A percentile compares a stretch with the other conserved stretches of the same genome.
Conservation (phyloP, 2,329 filamentous ascomycete species). For the Dactylellina haptotyla region DNA sequence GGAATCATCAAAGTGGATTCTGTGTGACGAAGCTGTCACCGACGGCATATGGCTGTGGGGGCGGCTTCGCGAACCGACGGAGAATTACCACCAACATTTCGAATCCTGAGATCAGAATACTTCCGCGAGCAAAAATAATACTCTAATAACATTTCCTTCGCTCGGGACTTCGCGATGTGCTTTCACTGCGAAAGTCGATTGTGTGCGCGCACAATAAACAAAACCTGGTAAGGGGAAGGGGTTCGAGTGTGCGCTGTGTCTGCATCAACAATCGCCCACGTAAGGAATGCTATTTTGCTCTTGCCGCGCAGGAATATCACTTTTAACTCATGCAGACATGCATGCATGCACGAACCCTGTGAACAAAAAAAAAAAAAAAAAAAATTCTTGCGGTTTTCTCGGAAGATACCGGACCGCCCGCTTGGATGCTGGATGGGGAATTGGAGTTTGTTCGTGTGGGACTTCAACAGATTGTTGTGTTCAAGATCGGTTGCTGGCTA, state of each 20-base stretch:
- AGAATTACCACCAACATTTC: not conserved
- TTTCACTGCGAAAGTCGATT: too few species aligned
- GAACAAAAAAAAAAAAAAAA: not conserved
- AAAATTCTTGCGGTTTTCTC: constrained; percentile 11
- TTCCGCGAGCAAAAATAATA: too few species aligned
- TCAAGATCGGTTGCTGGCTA: too few species aligned
- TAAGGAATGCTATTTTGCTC: not conserved
- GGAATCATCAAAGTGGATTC: not conserved
- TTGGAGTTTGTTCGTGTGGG: not conserved
- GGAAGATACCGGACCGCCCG: constrained; percentile 23
- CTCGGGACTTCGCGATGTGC: too few species aligned
- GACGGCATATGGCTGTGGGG: not conserved
- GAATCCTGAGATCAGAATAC: too few species aligned
- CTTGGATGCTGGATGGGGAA: not conserved
- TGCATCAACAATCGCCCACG: too few species aligned
- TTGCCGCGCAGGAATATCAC: not conserved
- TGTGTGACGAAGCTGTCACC: not conserved
- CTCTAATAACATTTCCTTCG: too few species aligned
- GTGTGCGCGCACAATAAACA: too few species aligned
- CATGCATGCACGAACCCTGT: not conserved
- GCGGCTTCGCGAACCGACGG: not conserved
- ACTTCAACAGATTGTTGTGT: not conserved
- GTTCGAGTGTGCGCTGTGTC: too few species aligned
- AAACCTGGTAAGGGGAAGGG: too few species aligned
- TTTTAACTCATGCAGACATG: not conserved